These are phyloP conservation scores for Venturia asperata DNA, from an alignment of 2,329 filamentous ascomycete species.

Conservation along the genomic window DNA sequence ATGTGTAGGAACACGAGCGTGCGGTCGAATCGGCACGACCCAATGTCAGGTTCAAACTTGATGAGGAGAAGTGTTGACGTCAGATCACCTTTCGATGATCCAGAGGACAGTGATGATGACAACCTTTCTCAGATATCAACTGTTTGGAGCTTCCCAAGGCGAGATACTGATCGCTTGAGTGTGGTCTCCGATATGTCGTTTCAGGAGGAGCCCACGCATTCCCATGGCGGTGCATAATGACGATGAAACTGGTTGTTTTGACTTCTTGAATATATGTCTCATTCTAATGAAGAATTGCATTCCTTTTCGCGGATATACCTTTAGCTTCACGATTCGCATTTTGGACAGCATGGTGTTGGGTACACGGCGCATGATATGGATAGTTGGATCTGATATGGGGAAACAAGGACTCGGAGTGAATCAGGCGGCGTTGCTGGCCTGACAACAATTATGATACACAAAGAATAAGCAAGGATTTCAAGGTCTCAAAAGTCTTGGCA, in stretches of 20 bases:
- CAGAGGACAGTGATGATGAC: slow-evolving; percentile 27
- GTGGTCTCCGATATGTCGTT: slow-evolving; percentile 31
- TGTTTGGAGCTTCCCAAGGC: slow-evolving; percentile 13
- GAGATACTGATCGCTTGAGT: slow-evolving; percentile 25
- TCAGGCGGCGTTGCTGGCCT: neutral
- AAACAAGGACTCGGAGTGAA: neutral
- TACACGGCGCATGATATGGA: neutral
- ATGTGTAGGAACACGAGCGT: slow-evolving; percentile 17
- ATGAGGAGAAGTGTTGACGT: slow-evolving; percentile 19
- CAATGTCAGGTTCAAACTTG: slow-evolving; percentile 19
- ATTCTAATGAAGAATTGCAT: neutral
- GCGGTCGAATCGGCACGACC: slow-evolving; percentile 5
- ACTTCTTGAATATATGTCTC: neutral
- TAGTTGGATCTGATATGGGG: neutral
- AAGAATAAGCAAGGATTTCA: neutral
- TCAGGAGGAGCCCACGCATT: slow-evolving; percentile 27
- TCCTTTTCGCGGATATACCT: neutral
- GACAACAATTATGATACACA: neutral
- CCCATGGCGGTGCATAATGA: neutral
- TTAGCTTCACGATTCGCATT: neutral
- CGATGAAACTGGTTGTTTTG: too few relatives aligned
- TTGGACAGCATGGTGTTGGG: slow-evolving; percentile 5
- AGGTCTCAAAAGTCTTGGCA: neutral
- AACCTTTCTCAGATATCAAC: slow-evolving; percentile 25
- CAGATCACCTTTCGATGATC: slow-evolving; percentile 32